Base-by-base conservation (phyloP, 1,284 basidiomycete genomes). In the Exobasidium cylindrosporum region DNA sequence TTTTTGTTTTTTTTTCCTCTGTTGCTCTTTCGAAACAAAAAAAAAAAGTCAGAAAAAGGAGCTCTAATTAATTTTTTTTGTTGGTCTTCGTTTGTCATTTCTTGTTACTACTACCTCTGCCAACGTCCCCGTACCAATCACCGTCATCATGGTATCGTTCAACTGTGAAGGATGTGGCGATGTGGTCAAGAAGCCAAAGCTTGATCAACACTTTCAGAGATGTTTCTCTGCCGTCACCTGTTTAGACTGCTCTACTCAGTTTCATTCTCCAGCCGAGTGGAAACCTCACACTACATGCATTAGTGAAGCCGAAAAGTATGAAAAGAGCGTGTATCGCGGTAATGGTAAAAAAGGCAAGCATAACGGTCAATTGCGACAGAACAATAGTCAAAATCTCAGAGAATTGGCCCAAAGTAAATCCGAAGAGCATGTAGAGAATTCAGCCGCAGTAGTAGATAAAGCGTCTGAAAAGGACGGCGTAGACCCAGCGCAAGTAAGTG, bases 101-200 rank as follows among this genome's bases (percentile, higher is more conserved):
- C n/a, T n/a, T n/a, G n/a, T n/a, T n/a, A n/a, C n/a, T n/a, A n/a
- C n/a, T n/a, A n/a, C n/a, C n/a, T n/a, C n/a, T n/a, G n/a, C n/a
- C n/a, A n/a, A n/a, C n/a, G n/a, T n/a, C n/a, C n/a, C n/a, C n/a
- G n/a, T n/a, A n/a, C n/a, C n/a, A n/a, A n/a, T n/a, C 35, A 17
- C 35, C 17, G 17, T 40, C 35, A 21, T n/a, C 3, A 75, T 77
- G 73, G 70, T 75, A 11, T 76, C 73, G 10, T 77, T 77, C 70
- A 73, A 70, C 60, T 79, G 77, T 64, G 73, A 79, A 44, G 69
- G 68, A 40, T 79, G 77, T 58, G 72, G 70, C 55, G 77, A 79
- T 40, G 72, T 76, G 0, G 73, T 79, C 63, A 79, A 79, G 64
- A 79, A 79, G 63, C 77, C 77, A 4, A 79, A 79, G 58, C 73